Evolutionary conservation across 1,284 basidiomycete species (phyloP).

Genomic region (Ceratobasidium sp.): DNA sequence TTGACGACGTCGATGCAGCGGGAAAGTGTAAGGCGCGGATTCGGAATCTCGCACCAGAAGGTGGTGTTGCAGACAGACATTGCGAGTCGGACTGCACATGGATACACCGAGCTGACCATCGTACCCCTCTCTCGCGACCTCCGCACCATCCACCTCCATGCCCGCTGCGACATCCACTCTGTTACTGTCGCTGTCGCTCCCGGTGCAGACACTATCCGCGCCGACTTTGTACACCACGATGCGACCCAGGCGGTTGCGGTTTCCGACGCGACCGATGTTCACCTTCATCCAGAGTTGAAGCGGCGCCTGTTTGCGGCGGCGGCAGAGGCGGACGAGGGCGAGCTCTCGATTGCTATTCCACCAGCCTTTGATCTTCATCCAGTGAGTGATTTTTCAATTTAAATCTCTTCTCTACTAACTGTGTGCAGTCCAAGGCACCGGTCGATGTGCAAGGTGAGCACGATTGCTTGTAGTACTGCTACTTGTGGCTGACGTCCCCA

Average conservation of each 20-base stretch:
- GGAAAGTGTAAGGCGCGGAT: slow-evolving; percentile 40
- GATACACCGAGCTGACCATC: slow-evolving; percentile 91
- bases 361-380: slow-evolving; percentile 77
- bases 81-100: slow-evolving; percentile 51
- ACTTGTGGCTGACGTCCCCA: slow-evolving; percentile 25
- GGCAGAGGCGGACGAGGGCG: slow-evolving; percentile 92
- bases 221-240: slow-evolving; percentile 81
- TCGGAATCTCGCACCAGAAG: slow-evolving; percentile 75
- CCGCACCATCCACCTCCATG: slow-evolving; percentile 84
- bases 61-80: slow-evolving; percentile 86
- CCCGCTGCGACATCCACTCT: slow-evolving; percentile 76
- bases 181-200: slow-evolving; percentile 69
- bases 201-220: slow-evolving; percentile 57
- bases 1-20: slow-evolving; percentile 40
- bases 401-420: not conserved
- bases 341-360: slow-evolving; percentile 91
- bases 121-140: slow-evolving; percentile 80
- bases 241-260: slow-evolving; percentile 76
- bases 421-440: slow-evolving; percentile 43
- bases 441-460: slow-evolving; percentile 45
- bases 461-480: not conserved
- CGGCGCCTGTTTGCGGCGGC: slow-evolving; percentile 90
- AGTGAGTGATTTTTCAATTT: slow-evolving; percentile 51
- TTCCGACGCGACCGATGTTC: slow-evolving; percentile 81
- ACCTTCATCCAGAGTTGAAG: slow-evolving; percentile 93